Conservation (phyloP, 768 basidiomycete genomes). For the Serpula lacrymans region DNA sequence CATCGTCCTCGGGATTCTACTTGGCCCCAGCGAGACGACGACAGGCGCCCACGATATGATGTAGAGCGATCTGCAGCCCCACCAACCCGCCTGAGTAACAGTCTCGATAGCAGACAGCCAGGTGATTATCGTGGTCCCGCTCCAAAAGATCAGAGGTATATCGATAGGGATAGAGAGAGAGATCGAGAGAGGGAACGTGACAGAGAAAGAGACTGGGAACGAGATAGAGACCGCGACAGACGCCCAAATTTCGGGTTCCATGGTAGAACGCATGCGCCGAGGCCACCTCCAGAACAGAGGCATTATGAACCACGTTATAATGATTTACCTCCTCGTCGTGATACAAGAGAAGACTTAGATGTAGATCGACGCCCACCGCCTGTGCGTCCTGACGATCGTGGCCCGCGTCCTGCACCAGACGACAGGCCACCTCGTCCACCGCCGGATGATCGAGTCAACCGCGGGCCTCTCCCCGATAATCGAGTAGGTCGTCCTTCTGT, state of each 20-base stretch:
- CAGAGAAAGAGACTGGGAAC: slow-evolving; percentile 30
- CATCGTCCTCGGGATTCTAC: slow-evolving; percentile 17
- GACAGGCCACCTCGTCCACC: slow-evolving; percentile 23
- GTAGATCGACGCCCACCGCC: slow-evolving; percentile 20
- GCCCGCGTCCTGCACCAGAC: too few relatives aligned
- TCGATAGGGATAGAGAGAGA: slow-evolving; percentile 33
- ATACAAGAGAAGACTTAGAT: slow-evolving; percentile 22
- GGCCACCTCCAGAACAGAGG: slow-evolving; percentile 44
- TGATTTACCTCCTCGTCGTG: slow-evolving; percentile 31
- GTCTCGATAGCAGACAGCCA: slow-evolving; percentile 11
- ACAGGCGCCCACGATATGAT: slow-evolving; percentile 25
- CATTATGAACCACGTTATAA: slow-evolving; percentile 46
- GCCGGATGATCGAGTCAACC: slow-evolving; percentile 26
- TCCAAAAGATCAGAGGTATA: slow-evolving; percentile 27
- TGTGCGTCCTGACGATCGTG: slow-evolving; percentile 14
- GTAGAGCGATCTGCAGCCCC: slow-evolving; percentile 17
- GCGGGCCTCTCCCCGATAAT: slow-evolving; percentile 24
- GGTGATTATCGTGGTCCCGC: slow-evolving; percentile 14
- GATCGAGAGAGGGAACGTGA: slow-evolving; percentile 27
- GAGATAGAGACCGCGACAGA: slow-evolving; percentile 34
- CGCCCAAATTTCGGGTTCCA: slow-evolving; percentile 36
- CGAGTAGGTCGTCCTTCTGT: slow-evolving; percentile 12
- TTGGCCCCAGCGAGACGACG: slow-evolving; percentile 32
- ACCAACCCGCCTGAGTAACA: slow-evolving; percentile 4
- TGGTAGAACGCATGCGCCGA: slow-evolving; percentile 35